Conservation (phyloP, 208 protist genomes). For the Trypanosomatidae sp. region DNA sequence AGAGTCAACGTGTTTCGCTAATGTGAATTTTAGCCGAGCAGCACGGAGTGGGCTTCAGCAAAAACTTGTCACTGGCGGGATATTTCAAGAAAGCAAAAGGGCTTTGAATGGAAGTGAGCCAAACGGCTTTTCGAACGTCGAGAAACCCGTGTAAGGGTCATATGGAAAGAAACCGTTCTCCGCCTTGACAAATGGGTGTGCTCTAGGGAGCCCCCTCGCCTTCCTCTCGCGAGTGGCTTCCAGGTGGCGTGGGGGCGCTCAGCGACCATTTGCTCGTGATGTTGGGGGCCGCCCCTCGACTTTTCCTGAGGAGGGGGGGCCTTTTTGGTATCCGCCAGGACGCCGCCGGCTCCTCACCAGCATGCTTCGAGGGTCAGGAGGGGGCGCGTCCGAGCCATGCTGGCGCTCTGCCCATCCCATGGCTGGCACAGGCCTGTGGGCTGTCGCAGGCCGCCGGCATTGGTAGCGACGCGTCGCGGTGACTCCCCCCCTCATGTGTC, state of each 20-base stretch:
- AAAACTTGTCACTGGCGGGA: neutral
- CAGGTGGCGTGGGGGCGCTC: neutral
- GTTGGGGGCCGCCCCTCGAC: neutral
- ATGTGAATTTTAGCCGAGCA: neutral
- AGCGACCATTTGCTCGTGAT: neutral
- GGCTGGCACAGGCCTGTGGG: neutral
- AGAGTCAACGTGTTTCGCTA: neutral
- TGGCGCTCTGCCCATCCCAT: no score
- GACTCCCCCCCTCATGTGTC: no score
- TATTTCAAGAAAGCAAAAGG: no score
- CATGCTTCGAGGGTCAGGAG: neutral
- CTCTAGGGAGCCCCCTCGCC: neutral
- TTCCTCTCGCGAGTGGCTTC: neutral
- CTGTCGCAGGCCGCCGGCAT: neutral
- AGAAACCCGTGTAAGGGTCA: neutral
- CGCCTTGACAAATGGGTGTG: neutral
- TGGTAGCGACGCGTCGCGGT: no score
- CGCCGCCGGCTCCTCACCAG: no score
- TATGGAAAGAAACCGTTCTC: neutral
- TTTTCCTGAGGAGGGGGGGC: neutral
- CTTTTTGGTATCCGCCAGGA: neutral
- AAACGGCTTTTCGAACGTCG: neutral
- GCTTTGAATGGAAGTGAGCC: neutral
- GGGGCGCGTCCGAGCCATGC: no score
- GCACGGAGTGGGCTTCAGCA: neutral